Evolutionary conservation across 192 early-diverging fungal genomes (phyloP), one percentile per base, ranked within the genome.

Genomic region (Bifiguratus adelaidae): DNA sequence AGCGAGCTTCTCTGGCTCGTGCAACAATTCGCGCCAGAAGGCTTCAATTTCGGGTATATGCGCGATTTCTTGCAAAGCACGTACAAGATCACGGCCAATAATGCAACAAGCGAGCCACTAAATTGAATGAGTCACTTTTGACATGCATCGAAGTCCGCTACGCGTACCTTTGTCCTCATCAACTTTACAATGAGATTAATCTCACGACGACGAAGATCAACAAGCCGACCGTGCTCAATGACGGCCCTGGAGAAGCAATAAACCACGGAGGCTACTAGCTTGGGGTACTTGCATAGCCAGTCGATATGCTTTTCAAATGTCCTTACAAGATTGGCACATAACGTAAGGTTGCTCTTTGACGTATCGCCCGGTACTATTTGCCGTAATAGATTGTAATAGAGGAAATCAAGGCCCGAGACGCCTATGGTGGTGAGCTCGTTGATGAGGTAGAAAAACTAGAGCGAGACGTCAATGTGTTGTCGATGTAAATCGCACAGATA

Each of bases 61-160:
- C 0, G 78, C 63, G 0, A 77, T 73, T 21, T 76, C 75, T 49
- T 82, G 81, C 24, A 88, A 58, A 28, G 76, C 67, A 12, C 82
- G 62, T 16, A 88, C 60, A 0, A 83, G 50, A 49, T 88, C 85
- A 4, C 85, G 60, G 0, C 85, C 85, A 1, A 88, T 55, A 11
- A 65, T 48, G 9, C 61, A 63, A 54, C 83, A 82, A 26, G 68
- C 66, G 12, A 41, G 19, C 62, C 62, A 65, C 62, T 65, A 43
- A 30, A n/a, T n/a, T n/a, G n/a, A n/a, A n/a, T n/a, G n/a, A n/a
- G n/a, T n/a, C n/a, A n/a, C n/a, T n/a, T n/a, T n/a, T n/a, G n/a
- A n/a, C n/a, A n/a, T n/a, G n/a, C n/a, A n/a, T n/a, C n/a, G n/a
- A n/a, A n/a, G n/a, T n/a, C n/a, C n/a, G n/a, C n/a, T n/a, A n/a